These are phyloP conservation scores for Pyronema omphalodes DNA, from an alignment of 495 filamentous ascomycete genomes.

Conservation along the genomic window DNA sequence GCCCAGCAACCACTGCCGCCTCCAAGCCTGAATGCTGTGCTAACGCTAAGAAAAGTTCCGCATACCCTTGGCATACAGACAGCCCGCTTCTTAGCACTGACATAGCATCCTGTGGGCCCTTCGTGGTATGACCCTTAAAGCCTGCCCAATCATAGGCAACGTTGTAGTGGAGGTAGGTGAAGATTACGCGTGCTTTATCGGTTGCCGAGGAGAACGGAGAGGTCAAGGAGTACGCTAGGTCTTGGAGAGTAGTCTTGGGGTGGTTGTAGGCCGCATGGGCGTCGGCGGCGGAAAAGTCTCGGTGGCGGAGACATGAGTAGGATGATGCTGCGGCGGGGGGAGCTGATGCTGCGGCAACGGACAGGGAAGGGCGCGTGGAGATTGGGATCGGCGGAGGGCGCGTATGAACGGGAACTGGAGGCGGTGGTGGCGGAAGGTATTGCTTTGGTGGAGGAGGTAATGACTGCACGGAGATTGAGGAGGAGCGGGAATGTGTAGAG, in stretches of 20 bases:
- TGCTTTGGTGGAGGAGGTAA: background rate
- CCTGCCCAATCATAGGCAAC: conserved; percentile 60
- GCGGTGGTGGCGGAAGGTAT: conserved; percentile 19
- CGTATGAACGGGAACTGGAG: conserved; percentile 28
- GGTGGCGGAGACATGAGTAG: conserved; percentile 49
- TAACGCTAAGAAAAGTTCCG: conserved; percentile 57
- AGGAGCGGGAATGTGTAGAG: background rate
- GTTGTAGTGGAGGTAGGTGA: conserved; percentile 92
- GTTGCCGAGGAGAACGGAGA: conserved; percentile 59
- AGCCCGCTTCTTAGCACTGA: conserved; percentile 52
- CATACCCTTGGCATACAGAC: conserved; percentile 85
- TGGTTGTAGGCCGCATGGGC: conserved; percentile 43
- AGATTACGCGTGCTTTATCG: conserved; percentile 80
- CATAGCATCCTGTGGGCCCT: conserved; percentile 47
- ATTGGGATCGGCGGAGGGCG: conserved; percentile 17
- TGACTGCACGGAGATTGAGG: background rate
- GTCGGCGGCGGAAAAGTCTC: conserved; percentile 75
- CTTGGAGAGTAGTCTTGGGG: conserved; percentile 27
- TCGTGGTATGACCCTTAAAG: conserved; percentile 47
- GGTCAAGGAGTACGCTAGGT: conserved; percentile 61
- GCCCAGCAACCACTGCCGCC: conserved; percentile 46
- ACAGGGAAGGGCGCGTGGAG: conserved; percentile 15
- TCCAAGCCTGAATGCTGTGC: conserved; percentile 59
- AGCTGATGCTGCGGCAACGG: background rate
- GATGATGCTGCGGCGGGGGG: background rate